Evolutionary conservation across 495 filamentous ascomycete species (phyloP), one percentile per base, ranked within the genome.

Genomic region (Talaromyces adpressus): DNA sequence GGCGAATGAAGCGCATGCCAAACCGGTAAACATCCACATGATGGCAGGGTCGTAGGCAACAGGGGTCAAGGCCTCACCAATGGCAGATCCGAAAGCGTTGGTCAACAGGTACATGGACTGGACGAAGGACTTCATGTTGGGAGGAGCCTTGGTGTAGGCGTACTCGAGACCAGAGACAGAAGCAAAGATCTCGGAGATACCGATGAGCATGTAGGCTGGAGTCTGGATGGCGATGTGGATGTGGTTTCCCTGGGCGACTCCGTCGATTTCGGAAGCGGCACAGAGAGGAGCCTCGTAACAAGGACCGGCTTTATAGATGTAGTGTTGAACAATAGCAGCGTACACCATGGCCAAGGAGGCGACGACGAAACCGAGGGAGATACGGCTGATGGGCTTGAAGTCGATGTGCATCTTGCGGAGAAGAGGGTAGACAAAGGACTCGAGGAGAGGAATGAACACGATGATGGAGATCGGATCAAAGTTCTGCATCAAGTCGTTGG

Each of bases 101-200:
- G 85, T 87, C 71, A 92, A 89, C 54, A 91, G 83, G 71, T 84
- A 87, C 71, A 91, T 79, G 1, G 87, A 83, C 67, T 87, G 86
- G 61, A 93, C 88, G 67, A 92, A 85, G n/a, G 87, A 89, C 58
- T 89, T 85, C 88, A 93, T 92, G 68, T 86, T 90, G 66, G 83
- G 84, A 6, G 91, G 91, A 0, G 91, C 90, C 78, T 93, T 91
- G 71, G 87, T 90, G 75, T 88, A 93, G 32, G 91, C 91, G 69
- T 93, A 92, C 70, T 90, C 87, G 16, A 89, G 77, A 61, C 78
- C 81, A 22, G 86, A 89, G 71, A 91, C 87, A 56, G 81, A 87
- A 18, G 87, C 87, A 72, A 91, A 85, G 67, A 91, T 90, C 74
- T 91, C 89, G 25, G 86, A 87, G 34, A 91, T 66, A 69, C 83